Percentiles rank a stretch among this genome's conserved stretches.
Evolutionary conservation across 2,329 filamentous ascomycete genomes (phyloP).

Genomic region (Calonectria montana): DNA sequence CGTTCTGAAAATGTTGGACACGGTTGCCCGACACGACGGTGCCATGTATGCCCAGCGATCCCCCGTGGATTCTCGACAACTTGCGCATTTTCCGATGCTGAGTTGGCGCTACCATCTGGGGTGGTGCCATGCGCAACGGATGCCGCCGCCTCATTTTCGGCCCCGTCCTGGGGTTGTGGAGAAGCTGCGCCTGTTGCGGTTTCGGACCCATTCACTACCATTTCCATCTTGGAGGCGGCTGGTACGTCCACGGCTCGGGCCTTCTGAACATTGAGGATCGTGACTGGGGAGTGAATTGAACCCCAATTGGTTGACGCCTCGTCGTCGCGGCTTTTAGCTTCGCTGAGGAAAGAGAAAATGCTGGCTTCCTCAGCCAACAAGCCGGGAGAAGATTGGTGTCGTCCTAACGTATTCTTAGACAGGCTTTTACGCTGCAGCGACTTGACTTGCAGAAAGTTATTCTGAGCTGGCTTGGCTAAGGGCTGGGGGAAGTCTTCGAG

Average conservation of each 20-base stretch:
- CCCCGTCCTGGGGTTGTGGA: constrained; percentile 41
- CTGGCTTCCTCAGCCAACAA: constrained; percentile 53
- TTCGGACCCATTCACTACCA: constrained; percentile 1
- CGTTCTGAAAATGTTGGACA: constrained; percentile 70
- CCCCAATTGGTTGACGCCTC: constrained; percentile 60
- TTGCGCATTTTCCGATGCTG: constrained; percentile 21
- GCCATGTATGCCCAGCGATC: constrained; percentile 52
- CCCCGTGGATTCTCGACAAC: constrained; percentile 24
- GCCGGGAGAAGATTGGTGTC: constrained; percentile 62
- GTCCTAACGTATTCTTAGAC: constrained; percentile 48
- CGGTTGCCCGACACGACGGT: constrained; percentile 68
- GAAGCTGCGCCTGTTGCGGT: constrained; percentile 24
- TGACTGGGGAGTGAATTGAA: constrained; percentile 61
- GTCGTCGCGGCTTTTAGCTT: constrained; percentile 51
- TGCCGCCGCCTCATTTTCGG: constrained; percentile 50
- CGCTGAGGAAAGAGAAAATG: constrained; percentile 48
- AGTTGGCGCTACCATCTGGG: constrained; percentile 21
- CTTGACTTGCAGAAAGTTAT: constrained; percentile 36
- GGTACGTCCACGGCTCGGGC: constrained; percentile 50
- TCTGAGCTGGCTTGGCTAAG: neutral
- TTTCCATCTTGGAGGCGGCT: constrained; percentile 23
- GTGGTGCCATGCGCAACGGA: constrained; percentile 58
- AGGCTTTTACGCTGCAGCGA: constrained; percentile 17
- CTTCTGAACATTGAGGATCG: constrained; percentile 57
- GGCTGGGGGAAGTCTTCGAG: constrained; percentile 24